Evolutionary conservation across 768 basidiomycete genomes (phyloP).

Genomic region (Pleurotus pulmonarius): DNA sequence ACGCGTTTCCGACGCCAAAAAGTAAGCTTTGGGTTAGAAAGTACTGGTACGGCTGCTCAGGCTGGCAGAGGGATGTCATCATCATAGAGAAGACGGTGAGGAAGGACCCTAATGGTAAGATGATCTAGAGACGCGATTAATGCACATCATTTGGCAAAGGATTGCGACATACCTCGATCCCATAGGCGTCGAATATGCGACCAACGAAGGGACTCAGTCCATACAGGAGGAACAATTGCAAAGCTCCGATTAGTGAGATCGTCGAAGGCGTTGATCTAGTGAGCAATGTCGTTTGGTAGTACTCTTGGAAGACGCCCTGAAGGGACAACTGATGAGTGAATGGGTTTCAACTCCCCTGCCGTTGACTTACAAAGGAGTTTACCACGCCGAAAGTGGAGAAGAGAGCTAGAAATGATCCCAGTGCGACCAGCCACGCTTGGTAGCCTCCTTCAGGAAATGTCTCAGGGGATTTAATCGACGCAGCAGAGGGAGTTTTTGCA

Average conservation of each 20-base stretch:
- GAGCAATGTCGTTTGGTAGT: constrained; percentile 19
- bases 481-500: too few species aligned
- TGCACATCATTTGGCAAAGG: not conserved
- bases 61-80: constrained; percentile 10
- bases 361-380: constrained; percentile 7
- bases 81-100: constrained; percentile 9
- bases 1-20: constrained; percentile 10
- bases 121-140: constrained; percentile 2
- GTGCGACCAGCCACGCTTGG: constrained; percentile 9
- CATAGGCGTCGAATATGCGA: constrained; percentile 21
- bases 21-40: constrained; percentile 10
- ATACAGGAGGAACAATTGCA: constrained; percentile 22
- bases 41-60: constrained; percentile 10
- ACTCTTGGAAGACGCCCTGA: constrained; percentile 23
- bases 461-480: not conserved
- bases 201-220: constrained; percentile 18
- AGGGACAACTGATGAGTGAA: not conserved
- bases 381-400: constrained; percentile 11
- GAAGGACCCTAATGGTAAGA: constrained; percentile 8
- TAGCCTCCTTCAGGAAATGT: constrained; percentile 10
- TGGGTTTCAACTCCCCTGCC: not conserved
- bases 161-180: constrained; percentile 12
- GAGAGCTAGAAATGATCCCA: constrained; percentile 7
- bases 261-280: constrained; percentile 18
- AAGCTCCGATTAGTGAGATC: constrained; percentile 22